Evolutionary conservation across 495 filamentous ascomycete genomes (phyloP).

Genomic region (Penicillium antarcticum): DNA sequence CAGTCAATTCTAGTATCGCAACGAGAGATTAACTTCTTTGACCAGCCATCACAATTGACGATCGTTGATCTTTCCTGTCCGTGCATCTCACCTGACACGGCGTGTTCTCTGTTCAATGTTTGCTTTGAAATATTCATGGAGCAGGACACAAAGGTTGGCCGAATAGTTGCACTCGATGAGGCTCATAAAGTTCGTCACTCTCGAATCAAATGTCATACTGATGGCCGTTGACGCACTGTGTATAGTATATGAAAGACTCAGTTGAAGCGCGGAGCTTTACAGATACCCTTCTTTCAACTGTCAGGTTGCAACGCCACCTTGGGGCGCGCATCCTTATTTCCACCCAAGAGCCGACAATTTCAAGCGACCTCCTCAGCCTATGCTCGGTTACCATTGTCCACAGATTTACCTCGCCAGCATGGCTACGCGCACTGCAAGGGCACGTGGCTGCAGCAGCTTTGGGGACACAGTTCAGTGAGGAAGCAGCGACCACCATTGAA

Average conservation of each 20-base stretch:
- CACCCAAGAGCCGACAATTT: slow-evolving; percentile 79
- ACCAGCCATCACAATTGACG: slow-evolving; percentile 56
- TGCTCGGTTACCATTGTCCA: slow-evolving; percentile 75
- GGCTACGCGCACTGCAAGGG: slow-evolving; percentile 57
- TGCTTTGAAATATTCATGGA: slow-evolving; percentile 60
- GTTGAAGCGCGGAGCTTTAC: slow-evolving; percentile 51
- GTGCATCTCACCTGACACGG: slow-evolving; percentile 61
- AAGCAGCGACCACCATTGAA: too few relatives aligned
- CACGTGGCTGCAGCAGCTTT: slow-evolving; percentile 51
- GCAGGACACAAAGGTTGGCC: slow-evolving; percentile 33
- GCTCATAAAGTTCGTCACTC: slow-evolving; percentile 52
- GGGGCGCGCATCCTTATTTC: slow-evolving; percentile 65
- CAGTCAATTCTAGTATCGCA: too few relatives aligned
- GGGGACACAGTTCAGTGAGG: slow-evolving; percentile 7
- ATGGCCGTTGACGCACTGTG: background rate
- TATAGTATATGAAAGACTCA: slow-evolving; percentile 47
- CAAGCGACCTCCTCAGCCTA: slow-evolving; percentile 62
- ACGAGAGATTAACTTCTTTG: too few relatives aligned
- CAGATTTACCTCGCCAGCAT: slow-evolving; percentile 67
- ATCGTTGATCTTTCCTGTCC: slow-evolving; percentile 76
- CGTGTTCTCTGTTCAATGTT: slow-evolving; percentile 69
- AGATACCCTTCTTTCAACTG: slow-evolving; percentile 57
- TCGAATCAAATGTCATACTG: background rate
- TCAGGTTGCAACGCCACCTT: slow-evolving; percentile 69
- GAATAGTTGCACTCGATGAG: slow-evolving; percentile 57